A percentile compares a stretch with the other conserved stretches of the same genome.
Evolutionary conservation across 2,329 filamentous ascomycete species (phyloP).

Genomic region (Exophiala sideris): DNA sequence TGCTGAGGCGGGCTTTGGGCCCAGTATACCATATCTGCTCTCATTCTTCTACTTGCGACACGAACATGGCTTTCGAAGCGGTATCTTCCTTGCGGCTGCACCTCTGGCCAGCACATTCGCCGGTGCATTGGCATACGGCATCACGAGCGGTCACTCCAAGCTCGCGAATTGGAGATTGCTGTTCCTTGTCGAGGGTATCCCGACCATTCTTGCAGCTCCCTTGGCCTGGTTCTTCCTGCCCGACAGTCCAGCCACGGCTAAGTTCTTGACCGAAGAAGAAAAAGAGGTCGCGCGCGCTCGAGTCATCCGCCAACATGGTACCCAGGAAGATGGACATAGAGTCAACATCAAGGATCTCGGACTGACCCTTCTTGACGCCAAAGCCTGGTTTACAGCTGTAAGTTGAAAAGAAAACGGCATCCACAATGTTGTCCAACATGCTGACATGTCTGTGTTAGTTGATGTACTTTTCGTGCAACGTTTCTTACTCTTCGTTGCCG

Average conservation of each 20-base stretch:
- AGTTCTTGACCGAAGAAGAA: constrained; percentile 42
- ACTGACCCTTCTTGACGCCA: constrained; percentile 42
- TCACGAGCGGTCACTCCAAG: constrained; percentile 56
- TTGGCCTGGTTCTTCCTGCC: constrained; percentile 54
- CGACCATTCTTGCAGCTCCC: constrained; percentile 54
- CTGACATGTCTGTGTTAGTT: constrained; percentile 1
- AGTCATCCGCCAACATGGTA: constrained; percentile 9
- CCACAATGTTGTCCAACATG: not conserved
- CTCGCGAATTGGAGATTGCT: constrained; percentile 64
- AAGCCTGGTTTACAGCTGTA: constrained; percentile 49
- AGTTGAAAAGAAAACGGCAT: constrained; percentile 12
- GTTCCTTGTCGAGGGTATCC: constrained; percentile 64
- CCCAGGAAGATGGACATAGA: constrained; percentile 43
- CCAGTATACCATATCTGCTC: constrained; percentile 49
- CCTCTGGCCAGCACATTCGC: constrained; percentile 78
- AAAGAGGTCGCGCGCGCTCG: constrained; percentile 44
- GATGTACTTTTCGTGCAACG: constrained; percentile 61
- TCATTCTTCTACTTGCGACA: constrained; percentile 59
- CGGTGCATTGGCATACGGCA: constrained; percentile 62
- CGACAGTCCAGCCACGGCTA: constrained; percentile 44
- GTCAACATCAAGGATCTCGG: constrained; percentile 49
- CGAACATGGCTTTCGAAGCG: constrained; percentile 55
- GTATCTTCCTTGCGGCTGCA: constrained; percentile 54
- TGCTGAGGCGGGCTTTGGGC: constrained; percentile 37
- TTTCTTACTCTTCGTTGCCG: constrained; percentile 63